Conservation (phyloP, 2,329 filamentous ascomycete species). For the Knoxdaviesia proteae region DNA sequence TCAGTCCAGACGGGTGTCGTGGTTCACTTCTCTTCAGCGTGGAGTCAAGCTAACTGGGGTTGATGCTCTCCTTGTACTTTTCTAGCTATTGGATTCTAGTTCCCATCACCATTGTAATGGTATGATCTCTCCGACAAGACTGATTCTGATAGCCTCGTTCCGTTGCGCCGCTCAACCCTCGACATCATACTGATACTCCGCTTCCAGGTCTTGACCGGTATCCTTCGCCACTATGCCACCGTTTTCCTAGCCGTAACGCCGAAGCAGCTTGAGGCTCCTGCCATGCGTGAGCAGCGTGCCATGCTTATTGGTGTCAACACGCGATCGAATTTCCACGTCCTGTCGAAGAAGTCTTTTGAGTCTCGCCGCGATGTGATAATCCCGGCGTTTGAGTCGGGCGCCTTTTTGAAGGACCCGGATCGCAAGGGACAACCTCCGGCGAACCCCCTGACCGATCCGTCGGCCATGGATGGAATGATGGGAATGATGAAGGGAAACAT, state of each 20-base stretch:
- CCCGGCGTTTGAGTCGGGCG: slow-evolving; percentile 63
- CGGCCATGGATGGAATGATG: slow-evolving; percentile 99
- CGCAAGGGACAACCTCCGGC: slow-evolving; percentile 67
- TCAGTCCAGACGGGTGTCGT: slow-evolving; percentile 23
- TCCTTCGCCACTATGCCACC: slow-evolving; percentile 88
- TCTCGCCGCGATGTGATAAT: slow-evolving; percentile 63
- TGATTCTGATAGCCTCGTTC: slow-evolving; percentile 11
- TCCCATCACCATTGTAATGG: slow-evolving; percentile 95
- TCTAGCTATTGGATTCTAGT: slow-evolving; percentile 94
- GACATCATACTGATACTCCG: slow-evolving; percentile 1
- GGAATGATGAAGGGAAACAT: slow-evolving; percentile 99
- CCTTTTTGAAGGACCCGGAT: slow-evolving; percentile 77
- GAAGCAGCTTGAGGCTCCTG: slow-evolving; percentile 56
- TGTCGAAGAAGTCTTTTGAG: slow-evolving; percentile 61
- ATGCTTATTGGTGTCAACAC: slow-evolving; percentile 70
- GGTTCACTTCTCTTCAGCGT: background rate
- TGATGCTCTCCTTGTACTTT: background rate
- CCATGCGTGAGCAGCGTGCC: slow-evolving; percentile 70
- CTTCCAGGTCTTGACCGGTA: slow-evolving; percentile 62
- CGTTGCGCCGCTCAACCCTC: background rate
- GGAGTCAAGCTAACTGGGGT: background rate
- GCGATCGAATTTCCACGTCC: slow-evolving; percentile 59
- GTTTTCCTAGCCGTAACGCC: slow-evolving; percentile 73
- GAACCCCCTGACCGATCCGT: slow-evolving; percentile 89
- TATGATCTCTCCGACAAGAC: background rate